Evolutionary conservation across 1,284 basidiomycete genomes (phyloP).

Genomic region (Pholiota adiposa): DNA sequence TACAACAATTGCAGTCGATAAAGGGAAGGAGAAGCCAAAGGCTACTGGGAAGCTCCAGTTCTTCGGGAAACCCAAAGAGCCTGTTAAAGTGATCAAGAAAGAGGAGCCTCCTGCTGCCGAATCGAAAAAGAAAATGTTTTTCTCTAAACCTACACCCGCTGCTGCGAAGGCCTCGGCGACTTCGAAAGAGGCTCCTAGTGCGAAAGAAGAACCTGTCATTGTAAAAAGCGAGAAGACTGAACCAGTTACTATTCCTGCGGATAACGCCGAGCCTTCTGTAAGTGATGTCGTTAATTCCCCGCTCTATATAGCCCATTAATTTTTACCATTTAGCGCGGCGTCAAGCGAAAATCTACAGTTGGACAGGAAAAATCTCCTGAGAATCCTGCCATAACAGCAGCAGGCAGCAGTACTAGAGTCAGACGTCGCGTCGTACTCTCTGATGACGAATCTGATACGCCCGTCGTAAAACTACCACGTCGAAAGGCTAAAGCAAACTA

Average conservation of each 20-base stretch:
- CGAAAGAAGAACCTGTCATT: background rate
- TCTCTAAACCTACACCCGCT: conserved; percentile 21
- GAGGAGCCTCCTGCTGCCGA: conserved; percentile 25
- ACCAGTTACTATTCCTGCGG: background rate
- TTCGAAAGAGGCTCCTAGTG: background rate
- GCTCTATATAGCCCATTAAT: background rate
- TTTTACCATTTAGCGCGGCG: conserved; percentile 37
- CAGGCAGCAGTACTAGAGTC: conserved; percentile 28
- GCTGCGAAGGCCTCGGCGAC: conserved; percentile 8
- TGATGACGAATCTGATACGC: conserved; percentile 55
- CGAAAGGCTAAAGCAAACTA: conserved; percentile 26
- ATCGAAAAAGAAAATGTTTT: conserved; percentile 32
- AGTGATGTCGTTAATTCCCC: background rate
- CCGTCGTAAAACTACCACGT: conserved; percentile 20
- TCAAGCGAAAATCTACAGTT: conserved; percentile 56
- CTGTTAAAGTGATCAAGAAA: conserved; percentile 32
- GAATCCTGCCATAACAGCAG: conserved; percentile 14
- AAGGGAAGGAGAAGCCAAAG: conserved; percentile 44
- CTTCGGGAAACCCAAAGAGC: conserved; percentile 58
- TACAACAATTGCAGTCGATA: conserved; percentile 28
- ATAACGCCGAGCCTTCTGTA: conserved; percentile 15
- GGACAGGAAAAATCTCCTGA: conserved; percentile 21
- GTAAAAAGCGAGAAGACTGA: background rate
- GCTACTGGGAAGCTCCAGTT: conserved; percentile 63
- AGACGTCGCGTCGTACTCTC: conserved; percentile 57